A percentile compares a stretch with the other conserved stretches of the same genome.
phyloP scores from a whole-genome alignment of 2,329 filamentous ascomycete genomes.

The Alternaria burnsii region DNA sequence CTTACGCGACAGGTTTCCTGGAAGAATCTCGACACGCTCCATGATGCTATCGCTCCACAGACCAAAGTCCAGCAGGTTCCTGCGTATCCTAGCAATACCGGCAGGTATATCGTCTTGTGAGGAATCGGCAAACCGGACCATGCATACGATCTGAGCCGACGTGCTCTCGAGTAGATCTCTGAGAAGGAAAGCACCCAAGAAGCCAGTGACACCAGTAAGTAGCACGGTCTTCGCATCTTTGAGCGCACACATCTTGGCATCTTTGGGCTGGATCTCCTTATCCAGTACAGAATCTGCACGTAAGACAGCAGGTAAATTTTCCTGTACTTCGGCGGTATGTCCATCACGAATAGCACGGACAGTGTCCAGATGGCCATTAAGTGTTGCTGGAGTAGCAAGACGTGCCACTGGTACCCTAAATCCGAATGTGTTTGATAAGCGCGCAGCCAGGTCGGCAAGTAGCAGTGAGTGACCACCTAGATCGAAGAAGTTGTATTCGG shows the following conservation, averaged over 20 bases:
- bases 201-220: constrained; percentile 78
- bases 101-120: constrained; percentile 69
- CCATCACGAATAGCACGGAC: constrained; percentile 76
- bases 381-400: constrained; percentile 74
- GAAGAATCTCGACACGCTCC: constrained; percentile 78
- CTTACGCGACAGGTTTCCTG: constrained; percentile 75
- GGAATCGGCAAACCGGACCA: constrained; percentile 76
- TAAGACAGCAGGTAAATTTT: constrained; percentile 75
- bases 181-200: constrained; percentile 77
- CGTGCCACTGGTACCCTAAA: constrained; percentile 76
- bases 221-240: constrained; percentile 74
- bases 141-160: constrained; percentile 73
- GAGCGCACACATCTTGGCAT: constrained; percentile 65
- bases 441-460: constrained; percentile 78
- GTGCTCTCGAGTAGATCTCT: constrained; percentile 73
- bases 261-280: constrained; percentile 70
- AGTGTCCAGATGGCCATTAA: constrained; percentile 75
- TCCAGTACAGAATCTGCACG: constrained; percentile 72
- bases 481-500: constrained; percentile 81
- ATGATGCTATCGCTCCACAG: constrained; percentile 80
- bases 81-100: constrained; percentile 75
- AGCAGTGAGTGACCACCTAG: constrained; percentile 80
- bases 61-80: constrained; percentile 79
- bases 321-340: constrained; percentile 76
- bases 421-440: constrained; percentile 73